phyloP scores from a whole-genome alignment of 768 basidiomycete genomes.

The Agaricus subrufescens region DNA sequence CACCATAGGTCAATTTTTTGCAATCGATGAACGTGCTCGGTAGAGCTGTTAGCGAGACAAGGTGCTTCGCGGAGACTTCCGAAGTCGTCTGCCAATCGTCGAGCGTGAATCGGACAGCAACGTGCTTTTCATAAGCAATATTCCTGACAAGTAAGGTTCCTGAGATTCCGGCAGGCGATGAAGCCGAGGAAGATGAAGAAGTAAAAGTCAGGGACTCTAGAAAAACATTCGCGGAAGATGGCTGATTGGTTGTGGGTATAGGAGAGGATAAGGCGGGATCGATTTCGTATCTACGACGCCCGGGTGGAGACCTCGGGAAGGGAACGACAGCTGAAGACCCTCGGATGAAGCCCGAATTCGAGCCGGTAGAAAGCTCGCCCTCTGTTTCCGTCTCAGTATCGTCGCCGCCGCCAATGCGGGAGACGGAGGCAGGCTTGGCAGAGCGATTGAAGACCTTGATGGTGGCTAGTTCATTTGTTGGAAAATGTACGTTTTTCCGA shows the following conservation, averaged over 20 bases:
- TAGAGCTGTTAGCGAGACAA: constrained; percentile 34
- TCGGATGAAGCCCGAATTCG: constrained; percentile 5
- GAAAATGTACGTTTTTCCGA: constrained; percentile 88
- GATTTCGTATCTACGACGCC: constrained; percentile 17
- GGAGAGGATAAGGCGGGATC: constrained; percentile 18
- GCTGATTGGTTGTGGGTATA: constrained; percentile 20
- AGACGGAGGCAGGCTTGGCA: constrained; percentile 64
- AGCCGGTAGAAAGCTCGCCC: constrained; percentile 18
- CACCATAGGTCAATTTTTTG: constrained; percentile 8
- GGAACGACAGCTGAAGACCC: background rate
- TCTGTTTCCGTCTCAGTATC: constrained; percentile 38
- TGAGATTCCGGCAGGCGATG: constrained; percentile 33
- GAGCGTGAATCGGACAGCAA: constrained; percentile 84
- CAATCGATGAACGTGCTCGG: constrained; percentile 23
- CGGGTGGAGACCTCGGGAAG: constrained; percentile 5
- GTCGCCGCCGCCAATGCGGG: constrained; percentile 26
- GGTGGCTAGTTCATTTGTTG: constrained; percentile 58
- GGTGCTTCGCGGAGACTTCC: constrained; percentile 64
- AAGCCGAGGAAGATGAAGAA: background rate
- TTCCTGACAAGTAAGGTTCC: constrained; percentile 86
- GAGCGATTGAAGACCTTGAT: constrained; percentile 60
- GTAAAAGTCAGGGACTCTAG: constrained; percentile 22
- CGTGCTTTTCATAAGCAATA: constrained; percentile 79
- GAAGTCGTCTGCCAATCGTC: constrained; percentile 93
- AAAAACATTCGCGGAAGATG: constrained; percentile 24